Evolutionary conservation across 1,284 basidiomycete genomes (phyloP).

Genomic region (Moniliophthora roreri): DNA sequence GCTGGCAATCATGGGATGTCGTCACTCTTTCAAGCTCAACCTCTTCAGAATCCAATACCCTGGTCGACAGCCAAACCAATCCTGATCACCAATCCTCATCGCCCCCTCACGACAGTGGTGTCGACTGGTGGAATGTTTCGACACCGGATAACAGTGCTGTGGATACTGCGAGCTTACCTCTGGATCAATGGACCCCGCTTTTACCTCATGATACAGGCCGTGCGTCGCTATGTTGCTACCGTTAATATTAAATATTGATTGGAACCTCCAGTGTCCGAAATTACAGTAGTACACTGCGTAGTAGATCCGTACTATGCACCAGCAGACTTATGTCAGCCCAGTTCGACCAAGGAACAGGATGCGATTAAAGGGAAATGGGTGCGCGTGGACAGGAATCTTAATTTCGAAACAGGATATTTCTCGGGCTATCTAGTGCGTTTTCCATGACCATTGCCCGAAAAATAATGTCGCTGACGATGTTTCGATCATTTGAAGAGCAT

Average conservation of each 20-base stretch:
- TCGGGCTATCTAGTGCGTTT: conserved; percentile 56
- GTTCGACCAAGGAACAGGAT: conserved; percentile 70
- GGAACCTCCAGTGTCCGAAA: conserved; percentile 67
- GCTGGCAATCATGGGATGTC: conserved; percentile 89
- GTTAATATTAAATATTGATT: conserved; percentile 14
- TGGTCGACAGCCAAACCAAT: conserved; percentile 12
- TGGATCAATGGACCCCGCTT: conserved; percentile 82
- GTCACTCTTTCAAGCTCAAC: conserved; percentile 32
- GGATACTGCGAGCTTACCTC: conserved; percentile 69
- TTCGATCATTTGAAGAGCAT: conserved; percentile 48
- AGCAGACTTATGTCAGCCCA: conserved; percentile 64
- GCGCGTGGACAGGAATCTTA: conserved; percentile 75
- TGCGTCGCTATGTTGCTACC: conserved; percentile 38
- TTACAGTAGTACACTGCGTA: conserved; percentile 70
- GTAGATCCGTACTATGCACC: conserved; percentile 54
- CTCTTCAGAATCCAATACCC: conserved; percentile 7
- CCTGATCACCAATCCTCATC: conserved; percentile 4
- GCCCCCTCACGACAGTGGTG: conserved; percentile 27
- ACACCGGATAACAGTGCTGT: conserved; percentile 33
- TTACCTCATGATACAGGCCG: conserved; percentile 81
- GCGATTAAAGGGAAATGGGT: conserved; percentile 88
- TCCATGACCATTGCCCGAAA: conserved; percentile 5
- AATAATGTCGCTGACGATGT: conserved; percentile 8
- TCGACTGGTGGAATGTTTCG: conserved; percentile 76
- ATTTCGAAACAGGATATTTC: conserved; percentile 59